phyloP scores from a whole-genome alignment of 2,329 filamentous ascomycete species.

The Davidsoniella australis region DNA sequence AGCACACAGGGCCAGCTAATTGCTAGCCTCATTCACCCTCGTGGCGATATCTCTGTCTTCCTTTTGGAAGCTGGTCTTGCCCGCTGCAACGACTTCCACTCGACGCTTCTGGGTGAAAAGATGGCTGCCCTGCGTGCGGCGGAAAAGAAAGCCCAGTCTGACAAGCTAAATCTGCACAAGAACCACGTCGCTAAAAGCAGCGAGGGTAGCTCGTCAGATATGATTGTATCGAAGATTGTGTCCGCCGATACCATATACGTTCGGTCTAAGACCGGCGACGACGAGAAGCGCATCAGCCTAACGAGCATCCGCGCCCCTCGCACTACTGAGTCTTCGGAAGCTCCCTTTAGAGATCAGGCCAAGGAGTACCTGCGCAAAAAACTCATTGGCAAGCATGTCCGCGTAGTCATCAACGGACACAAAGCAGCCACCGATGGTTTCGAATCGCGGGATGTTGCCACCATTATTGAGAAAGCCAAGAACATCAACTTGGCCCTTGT shows the following conservation, averaged over 20 bases:
- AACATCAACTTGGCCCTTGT: conserved; percentile 74
- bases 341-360: conserved; percentile 77
- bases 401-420: conserved; percentile 74
- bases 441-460: conserved; percentile 88
- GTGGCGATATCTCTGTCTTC: conserved; percentile 84
- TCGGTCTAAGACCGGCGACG: conserved; percentile 60
- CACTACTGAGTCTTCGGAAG: conserved; percentile 67
- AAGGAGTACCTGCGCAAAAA: conserved; percentile 93
- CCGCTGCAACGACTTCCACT: conserved; percentile 89
- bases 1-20: conserved; percentile 88
- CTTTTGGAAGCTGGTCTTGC: conserved; percentile 78
- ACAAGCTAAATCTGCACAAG: conserved; percentile 65
- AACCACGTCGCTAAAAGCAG: conserved; percentile 44
- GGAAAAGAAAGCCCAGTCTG: conserved; percentile 68
- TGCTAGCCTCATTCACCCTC: conserved; percentile 69
- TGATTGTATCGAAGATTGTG: conserved; percentile 67
- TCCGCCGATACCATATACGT: conserved; percentile 66
- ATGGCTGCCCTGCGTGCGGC: conserved; percentile 77
- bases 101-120: conserved; percentile 71
- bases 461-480: conserved; percentile 65
- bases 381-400: conserved; percentile 89
- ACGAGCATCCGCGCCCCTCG: conserved; percentile 93
- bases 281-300: conserved; percentile 77
- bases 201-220: conserved; percentile 43
- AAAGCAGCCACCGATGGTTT: conserved; percentile 81